Percentiles rank a stretch among this genome's conserved stretches.
Evolutionary conservation across 2,329 filamentous ascomycete genomes (phyloP).

Genomic region (Gliomastix tumulicola): DNA sequence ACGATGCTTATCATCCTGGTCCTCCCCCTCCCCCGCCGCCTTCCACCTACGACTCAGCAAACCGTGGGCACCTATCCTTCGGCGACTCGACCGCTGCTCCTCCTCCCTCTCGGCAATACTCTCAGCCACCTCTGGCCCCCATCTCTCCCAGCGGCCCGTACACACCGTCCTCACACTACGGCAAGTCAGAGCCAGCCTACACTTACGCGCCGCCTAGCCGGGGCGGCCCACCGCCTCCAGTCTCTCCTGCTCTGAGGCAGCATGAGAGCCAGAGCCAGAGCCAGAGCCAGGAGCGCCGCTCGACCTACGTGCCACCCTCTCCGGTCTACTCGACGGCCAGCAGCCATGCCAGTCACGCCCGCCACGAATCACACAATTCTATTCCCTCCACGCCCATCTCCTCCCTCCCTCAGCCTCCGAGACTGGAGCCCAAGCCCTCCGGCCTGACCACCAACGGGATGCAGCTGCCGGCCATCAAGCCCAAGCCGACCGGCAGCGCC

Average conservation of each 20-base stretch:
- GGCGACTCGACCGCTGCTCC: conserved; percentile 28
- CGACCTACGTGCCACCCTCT: conserved; percentile 28
- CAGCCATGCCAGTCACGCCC: conserved; percentile 13
- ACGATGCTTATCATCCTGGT: conserved; percentile 30
- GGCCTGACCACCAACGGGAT: no score
- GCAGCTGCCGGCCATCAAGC: conserved; percentile 14
- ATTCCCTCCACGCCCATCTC: conserved; percentile 18
- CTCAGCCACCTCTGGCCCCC: conserved; percentile 26
- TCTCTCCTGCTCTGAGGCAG: conserved; percentile 22
- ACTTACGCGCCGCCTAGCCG: conserved; percentile 20
- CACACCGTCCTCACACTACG: conserved; percentile 27
- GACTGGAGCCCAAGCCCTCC: no score
- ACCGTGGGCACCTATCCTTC: conserved; percentile 24
- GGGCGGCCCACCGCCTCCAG: conserved; percentile 17
- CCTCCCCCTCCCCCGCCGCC: conserved; percentile 18
- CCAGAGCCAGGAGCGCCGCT: conserved; percentile 29
- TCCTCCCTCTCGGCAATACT: conserved; percentile 28
- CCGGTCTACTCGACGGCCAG: conserved; percentile 17
- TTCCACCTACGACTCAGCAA: conserved; percentile 20
- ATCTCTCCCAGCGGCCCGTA: conserved; percentile 24
- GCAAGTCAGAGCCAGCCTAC: conserved; percentile 29
- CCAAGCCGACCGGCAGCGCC: background rate
- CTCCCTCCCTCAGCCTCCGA: conserved; percentile 14
- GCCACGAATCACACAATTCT: conserved; percentile 20
- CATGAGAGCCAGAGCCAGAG: no score